These are phyloP conservation scores for Plasmodium ovale DNA, from an alignment of 169 alveolate genomes.

Conservation along the genomic window DNA sequence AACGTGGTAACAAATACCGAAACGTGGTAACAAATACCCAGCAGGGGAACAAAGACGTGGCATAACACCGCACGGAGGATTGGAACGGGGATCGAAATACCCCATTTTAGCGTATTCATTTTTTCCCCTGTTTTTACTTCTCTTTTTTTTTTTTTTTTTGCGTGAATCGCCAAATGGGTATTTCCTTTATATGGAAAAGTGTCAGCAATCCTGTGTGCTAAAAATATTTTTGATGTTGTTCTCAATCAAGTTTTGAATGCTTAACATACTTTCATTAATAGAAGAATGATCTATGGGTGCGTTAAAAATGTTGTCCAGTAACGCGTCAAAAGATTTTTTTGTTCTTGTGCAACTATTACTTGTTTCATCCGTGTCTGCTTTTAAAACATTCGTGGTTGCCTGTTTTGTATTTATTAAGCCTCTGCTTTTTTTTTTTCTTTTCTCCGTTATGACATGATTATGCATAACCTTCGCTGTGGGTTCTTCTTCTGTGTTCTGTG, in stretches of 20 bases:
- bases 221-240: conserved; percentile 49
- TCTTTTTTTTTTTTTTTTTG: no score
- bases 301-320: conserved; percentile 40
- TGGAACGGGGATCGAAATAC: no score
- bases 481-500: not conserved
- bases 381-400: not conserved
- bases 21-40: no score
- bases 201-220: conserved; percentile 14
- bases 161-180: no score
- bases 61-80: no score
- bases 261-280: conserved; percentile 32
- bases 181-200: not conserved
- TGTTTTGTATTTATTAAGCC: not conserved
- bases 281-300: conserved; percentile 39
- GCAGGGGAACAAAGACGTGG: no score
- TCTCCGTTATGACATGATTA: not conserved
- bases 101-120: no score
- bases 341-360: conserved; percentile 8
- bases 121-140: no score
- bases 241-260: conserved; percentile 51
- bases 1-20: no score
- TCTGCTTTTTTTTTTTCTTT: not conserved
- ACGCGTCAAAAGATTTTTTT: conserved; percentile 27
- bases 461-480: not conserved
- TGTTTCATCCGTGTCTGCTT: not conserved